Evolutionary conservation across 139 green algal species (phyloP).

Genomic region (Pycnococcus provasolii): DNA sequence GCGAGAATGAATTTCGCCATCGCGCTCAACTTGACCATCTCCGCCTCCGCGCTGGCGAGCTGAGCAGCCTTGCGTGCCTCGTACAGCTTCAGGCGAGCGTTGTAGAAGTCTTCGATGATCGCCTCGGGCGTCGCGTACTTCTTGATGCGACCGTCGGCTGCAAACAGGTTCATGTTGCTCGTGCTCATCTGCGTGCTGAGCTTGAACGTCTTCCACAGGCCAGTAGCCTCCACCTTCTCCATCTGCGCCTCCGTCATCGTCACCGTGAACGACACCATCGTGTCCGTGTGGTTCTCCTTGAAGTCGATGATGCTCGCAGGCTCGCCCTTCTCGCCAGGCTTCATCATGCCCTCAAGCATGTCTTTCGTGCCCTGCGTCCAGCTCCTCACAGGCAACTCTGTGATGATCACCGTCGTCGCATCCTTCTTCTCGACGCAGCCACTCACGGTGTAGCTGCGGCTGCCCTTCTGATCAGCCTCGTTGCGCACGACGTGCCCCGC

Average conservation of each 20-base stretch:
- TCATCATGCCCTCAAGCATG: slow-evolving; percentile 83
- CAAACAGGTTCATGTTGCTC: slow-evolving; percentile 96
- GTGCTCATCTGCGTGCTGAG: slow-evolving; percentile 67
- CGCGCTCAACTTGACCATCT: slow-evolving; percentile 71
- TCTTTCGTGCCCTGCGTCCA: slow-evolving; percentile 99
- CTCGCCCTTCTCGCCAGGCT: slow-evolving; percentile 57
- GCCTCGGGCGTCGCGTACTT: slow-evolving; percentile 76
- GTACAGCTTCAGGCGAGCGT: slow-evolving; percentile 78
- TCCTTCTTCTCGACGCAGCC: slow-evolving; percentile 55
- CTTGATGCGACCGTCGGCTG: slow-evolving; percentile 72
- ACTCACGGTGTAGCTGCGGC: slow-evolving; percentile 59
- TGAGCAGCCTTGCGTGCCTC: slow-evolving; percentile 46
- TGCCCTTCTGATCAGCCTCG: slow-evolving; percentile 30
- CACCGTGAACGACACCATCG: slow-evolving; percentile 76
- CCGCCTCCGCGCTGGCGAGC: slow-evolving; percentile 44
- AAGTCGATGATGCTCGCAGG: slow-evolving; percentile 58
- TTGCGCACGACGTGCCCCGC: background rate
- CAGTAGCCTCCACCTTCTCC: slow-evolving; percentile 39
- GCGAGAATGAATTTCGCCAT: slow-evolving; percentile 84
- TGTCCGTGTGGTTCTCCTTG: slow-evolving; percentile 83
- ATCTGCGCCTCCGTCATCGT: slow-evolving; percentile 58
- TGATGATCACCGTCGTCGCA: slow-evolving; percentile 72
- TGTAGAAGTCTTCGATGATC: slow-evolving; percentile 81
- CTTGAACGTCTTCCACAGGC: slow-evolving; percentile 83
- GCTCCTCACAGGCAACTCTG: slow-evolving; percentile 87